phyloP scores from a whole-genome alignment of 192 early-diverging fungal genomes.

The Umbelopsis sp. region DNA sequence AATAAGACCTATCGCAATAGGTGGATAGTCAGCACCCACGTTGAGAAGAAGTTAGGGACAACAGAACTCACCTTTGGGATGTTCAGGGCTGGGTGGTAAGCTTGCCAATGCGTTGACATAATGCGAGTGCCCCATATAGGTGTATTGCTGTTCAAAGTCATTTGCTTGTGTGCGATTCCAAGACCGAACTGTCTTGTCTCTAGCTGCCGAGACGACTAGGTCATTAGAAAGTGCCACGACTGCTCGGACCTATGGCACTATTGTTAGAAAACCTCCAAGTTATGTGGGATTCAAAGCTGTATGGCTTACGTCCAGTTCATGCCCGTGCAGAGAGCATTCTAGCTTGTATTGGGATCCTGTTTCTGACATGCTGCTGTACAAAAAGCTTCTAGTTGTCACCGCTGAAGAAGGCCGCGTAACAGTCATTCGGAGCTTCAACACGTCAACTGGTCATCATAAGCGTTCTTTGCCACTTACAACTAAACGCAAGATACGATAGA shows the following conservation, averaged over 20 bases:
- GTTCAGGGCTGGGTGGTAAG: slow-evolving; percentile 57
- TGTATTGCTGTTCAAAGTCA: slow-evolving; percentile 52
- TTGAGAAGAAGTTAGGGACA: no score
- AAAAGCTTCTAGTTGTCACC: background rate
- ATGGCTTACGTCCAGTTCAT: slow-evolving; percentile 52
- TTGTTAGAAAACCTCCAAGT: background rate
- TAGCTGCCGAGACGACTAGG: slow-evolving; percentile 69
- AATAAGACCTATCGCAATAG: slow-evolving; percentile 66
- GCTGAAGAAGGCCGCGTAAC: no score
- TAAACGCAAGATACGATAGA: no score
- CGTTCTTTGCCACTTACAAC: no score
- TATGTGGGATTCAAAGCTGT: background rate
- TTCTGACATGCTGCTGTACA: slow-evolving; percentile 1
- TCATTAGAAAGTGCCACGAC: slow-evolving; percentile 59
- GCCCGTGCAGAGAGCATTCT: slow-evolving; percentile 55
- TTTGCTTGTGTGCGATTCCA: slow-evolving; percentile 66
- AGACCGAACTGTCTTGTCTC: slow-evolving; percentile 73
- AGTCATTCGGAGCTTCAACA: no score
- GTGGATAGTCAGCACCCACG: background rate
- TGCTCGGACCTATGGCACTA: slow-evolving; percentile 62
- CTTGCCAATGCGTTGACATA: slow-evolving; percentile 79
- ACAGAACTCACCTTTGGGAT: slow-evolving; percentile 59
- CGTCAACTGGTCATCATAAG: no score
- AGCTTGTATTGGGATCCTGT: slow-evolving; percentile 38
- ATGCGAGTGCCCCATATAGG: slow-evolving; percentile 69